Evolutionary conservation across 306 rosid species (phyloP), one percentile per base, ranked within the genome.

Genomic region (Malus sylvestris): DNA sequence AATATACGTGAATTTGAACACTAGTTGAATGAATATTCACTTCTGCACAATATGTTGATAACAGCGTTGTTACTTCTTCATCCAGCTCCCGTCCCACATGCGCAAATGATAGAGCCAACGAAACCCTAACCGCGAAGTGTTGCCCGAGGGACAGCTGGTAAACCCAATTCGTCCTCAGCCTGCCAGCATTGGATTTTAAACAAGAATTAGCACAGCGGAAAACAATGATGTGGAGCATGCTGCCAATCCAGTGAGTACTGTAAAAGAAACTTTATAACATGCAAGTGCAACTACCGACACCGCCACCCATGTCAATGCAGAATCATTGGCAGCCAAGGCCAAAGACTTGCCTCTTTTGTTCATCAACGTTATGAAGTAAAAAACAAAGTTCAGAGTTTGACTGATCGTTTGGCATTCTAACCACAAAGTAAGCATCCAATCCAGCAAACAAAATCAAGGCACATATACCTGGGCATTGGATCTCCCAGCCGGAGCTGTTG

Each of bases 121-220:
- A 67, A 61, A 78, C 78, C 45, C 80, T 85, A 95, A 77, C 83
- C 97, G 5, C 97, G 97, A 58, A 95, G 23, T 2, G 97, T 77
- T 73, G 99, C 90, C 75, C 90, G 92, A 10, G 99, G 97, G 20
- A 90, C 97, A 55, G 97, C 78, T n/a, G 99, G 97, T 78, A 95
- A 91, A 63, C 97, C 99, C 74, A 90, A 67, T 83, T 95, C 97
- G 9, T 92, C 97, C 64, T 90, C 93, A 51, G 78, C 81, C 99
- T 95, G 93, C 80, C 78, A 81, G 42, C 29, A 75, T 44, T 75
- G 68, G 73, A 57, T 67, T 68, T 60, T 68, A 42, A 74, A 82
- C 68, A 72, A 83, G 60, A n/a, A 65, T 77, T 32, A 78, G 62
- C 46, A 73, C 3, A 23, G 2, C 55, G 15, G 61, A 35, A 18